Conservation (phyloP, 2,329 filamentous ascomycete species). For the Neopestalotiopsis rosae region DNA sequence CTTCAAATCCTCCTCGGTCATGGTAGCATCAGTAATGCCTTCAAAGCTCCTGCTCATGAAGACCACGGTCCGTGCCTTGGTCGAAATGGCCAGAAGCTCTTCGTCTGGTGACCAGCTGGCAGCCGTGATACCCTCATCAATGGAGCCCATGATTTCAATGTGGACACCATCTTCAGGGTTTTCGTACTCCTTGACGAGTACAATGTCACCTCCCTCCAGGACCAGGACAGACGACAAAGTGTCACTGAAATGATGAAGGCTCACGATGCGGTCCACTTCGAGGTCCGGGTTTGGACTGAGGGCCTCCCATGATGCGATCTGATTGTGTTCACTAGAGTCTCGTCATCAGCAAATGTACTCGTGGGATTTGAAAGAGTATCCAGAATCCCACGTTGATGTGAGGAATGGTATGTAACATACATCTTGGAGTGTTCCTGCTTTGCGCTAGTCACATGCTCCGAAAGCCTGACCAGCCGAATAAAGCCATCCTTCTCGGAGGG, state of each 20-base stretch:
- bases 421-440: constrained; percentile 36
- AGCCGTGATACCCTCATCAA: constrained; percentile 88
- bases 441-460: constrained; percentile 45
- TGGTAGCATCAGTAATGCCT: constrained; percentile 74
- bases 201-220: constrained; percentile 87
- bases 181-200: constrained; percentile 77
- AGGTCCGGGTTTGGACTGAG: constrained; percentile 80
- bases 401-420: constrained; percentile 39
- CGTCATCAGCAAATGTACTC: not conserved
- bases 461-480: constrained; percentile 72
- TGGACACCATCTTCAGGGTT: constrained; percentile 67
- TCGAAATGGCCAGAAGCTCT: constrained; percentile 84
- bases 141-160: constrained; percentile 94
- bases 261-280: constrained; percentile 75
- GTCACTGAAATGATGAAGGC: constrained; percentile 85
- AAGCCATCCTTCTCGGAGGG: constrained; percentile 72
- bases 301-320: constrained; percentile 87
- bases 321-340: constrained; percentile 21
- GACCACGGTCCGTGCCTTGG: constrained; percentile 77
- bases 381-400: not conserved
- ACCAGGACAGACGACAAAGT: constrained; percentile 79
- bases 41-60: constrained; percentile 96
- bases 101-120: constrained; percentile 96
- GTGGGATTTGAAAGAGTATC: not conserved
- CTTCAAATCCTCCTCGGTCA: constrained; percentile 78